Evolutionary conservation across 2,329 filamentous ascomycete species (phyloP).

Genomic region (Nemania sp.): DNA sequence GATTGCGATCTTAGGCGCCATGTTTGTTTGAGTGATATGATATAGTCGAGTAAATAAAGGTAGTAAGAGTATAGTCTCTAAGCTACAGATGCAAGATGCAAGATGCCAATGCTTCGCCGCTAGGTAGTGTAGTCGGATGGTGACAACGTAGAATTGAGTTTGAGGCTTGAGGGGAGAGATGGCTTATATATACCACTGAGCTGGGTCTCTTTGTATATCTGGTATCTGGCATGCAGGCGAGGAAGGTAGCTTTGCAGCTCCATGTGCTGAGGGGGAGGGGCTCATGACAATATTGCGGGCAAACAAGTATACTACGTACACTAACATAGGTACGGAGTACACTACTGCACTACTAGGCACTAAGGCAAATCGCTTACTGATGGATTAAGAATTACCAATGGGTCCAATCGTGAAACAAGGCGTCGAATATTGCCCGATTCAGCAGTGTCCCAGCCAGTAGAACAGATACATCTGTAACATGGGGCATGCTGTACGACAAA

Average conservation of each 20-base stretch:
- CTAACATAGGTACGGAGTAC: neutral
- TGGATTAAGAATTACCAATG: constrained; percentile 30
- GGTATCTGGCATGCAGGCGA: constrained; percentile 9
- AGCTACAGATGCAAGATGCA: neutral
- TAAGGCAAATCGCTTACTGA: constrained; percentile 34
- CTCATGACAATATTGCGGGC: neutral
- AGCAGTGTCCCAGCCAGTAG: constrained; percentile 11
- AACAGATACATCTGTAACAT: constrained; percentile 4
- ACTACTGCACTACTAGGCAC: neutral
- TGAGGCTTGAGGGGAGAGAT: constrained; percentile 14
- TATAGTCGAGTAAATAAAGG: neutral
- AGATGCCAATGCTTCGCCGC: constrained; percentile 1
- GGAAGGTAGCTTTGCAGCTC: neutral
- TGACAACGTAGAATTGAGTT: neutral
- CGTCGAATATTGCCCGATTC: neutral
- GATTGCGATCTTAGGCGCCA: constrained; percentile 51
- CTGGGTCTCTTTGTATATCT: neutral
- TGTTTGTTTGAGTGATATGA: constrained; percentile 35
- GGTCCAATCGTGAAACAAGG: constrained; percentile 16
- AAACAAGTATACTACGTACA: neutral
- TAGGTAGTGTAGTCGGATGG: constrained; percentile 5
- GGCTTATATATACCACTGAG: constrained; percentile 26
- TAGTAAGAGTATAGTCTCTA: constrained; percentile 9
- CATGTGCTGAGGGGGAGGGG: constrained; percentile 19
- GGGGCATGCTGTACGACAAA: neutral